Base-by-base conservation (phyloP, 805 yeast species). In the Torulaspora franciscae region DNA sequence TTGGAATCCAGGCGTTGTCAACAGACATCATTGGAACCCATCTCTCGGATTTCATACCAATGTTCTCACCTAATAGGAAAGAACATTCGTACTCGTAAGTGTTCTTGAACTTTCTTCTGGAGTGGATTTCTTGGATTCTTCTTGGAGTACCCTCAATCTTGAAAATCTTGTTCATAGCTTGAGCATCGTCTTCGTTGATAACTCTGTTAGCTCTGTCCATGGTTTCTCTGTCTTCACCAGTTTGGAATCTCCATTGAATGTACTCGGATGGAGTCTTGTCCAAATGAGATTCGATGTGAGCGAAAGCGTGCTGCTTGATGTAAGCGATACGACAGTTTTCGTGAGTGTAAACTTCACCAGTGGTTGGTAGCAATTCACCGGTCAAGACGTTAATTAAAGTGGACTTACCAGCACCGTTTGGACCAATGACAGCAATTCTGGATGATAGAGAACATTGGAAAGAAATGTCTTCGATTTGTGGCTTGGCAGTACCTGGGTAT, bases 181-280 rank as follows among this genome's bases (percentile, higher is more conserved):
- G 80, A 80, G 90, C 97, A 77, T 93, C 99, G 64, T 79, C 76
- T 79, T 93, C 99, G 70, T 85, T 89, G 73, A 93, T 89, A 73
- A 84, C 91, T 81, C 99, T 88, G 74, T 95, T 88, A 72, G 98
- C 99, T 80, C 98, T 87, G 81, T 93, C 99, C 99, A 93, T 93
- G 76, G 99, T 93, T 81, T 93, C 99, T 80, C 99, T 89, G 77
- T 93, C 99, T 81, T 93, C 99, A 90, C 99, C 99, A 71, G 99
- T 93, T 81, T 93, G 99, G 97, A 91, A 93, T 85, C 99, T 93
- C 99, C 99, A 93, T 80, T 93, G 99, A 66, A 93, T 93, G 80
- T 93, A 93, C 81, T 93, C 99, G 67, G 97, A 89, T 70, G 99
- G 99, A 69, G 99, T 93, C 83, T 85, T 87, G 83, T 93, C 99